A percentile compares a stretch with the other conserved stretches of the same genome.
phyloP scores from a whole-genome alignment of 164 flowering plant species.

The Aristolochia fimbriata region DNA sequence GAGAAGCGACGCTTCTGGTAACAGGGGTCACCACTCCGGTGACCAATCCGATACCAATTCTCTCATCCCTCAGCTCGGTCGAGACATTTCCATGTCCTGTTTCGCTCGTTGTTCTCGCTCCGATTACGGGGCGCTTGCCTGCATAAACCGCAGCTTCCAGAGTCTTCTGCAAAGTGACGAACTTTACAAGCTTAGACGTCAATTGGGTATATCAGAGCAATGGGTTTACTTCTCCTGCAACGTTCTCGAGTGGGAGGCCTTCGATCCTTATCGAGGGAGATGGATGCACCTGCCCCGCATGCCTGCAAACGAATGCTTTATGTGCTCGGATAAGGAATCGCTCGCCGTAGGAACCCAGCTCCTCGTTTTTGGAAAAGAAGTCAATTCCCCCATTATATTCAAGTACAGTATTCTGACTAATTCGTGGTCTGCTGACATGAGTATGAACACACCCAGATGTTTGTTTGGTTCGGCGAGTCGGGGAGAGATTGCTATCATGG shows the following conservation, averaged over 20 bases:
- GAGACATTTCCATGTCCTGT: constrained; percentile 67
- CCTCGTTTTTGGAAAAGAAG: constrained; percentile 81
- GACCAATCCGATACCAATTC: constrained; percentile 26
- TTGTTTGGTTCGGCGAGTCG: constrained; percentile 93
- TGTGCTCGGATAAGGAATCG: constrained; percentile 85
- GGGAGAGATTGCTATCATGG: constrained; percentile 76
- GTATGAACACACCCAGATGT: constrained; percentile 74
- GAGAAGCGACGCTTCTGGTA: not conserved
- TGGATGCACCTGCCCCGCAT: constrained; percentile 89
- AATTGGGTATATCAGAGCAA: constrained; percentile 55
- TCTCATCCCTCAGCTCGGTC: constrained; percentile 46
- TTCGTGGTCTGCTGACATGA: constrained; percentile 70
- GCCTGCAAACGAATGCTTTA: constrained; percentile 61
- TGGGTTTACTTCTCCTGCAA: constrained; percentile 92
- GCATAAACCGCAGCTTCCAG: constrained; percentile 51
- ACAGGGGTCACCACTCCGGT: constrained; percentile 1
- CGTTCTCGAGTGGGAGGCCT: constrained; percentile 82
- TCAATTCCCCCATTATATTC: constrained; percentile 50
- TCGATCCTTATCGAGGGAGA: constrained; percentile 52
- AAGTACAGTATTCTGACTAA: constrained; percentile 73
- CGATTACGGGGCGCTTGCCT: constrained; percentile 69
- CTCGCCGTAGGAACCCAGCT: constrained; percentile 94
- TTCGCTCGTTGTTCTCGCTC: constrained; percentile 73
- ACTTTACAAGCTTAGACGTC: constrained; percentile 56
- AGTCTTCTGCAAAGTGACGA: constrained; percentile 52